Conservation (phyloP, 768 basidiomycete genomes). For the Megacollybia marginata region DNA sequence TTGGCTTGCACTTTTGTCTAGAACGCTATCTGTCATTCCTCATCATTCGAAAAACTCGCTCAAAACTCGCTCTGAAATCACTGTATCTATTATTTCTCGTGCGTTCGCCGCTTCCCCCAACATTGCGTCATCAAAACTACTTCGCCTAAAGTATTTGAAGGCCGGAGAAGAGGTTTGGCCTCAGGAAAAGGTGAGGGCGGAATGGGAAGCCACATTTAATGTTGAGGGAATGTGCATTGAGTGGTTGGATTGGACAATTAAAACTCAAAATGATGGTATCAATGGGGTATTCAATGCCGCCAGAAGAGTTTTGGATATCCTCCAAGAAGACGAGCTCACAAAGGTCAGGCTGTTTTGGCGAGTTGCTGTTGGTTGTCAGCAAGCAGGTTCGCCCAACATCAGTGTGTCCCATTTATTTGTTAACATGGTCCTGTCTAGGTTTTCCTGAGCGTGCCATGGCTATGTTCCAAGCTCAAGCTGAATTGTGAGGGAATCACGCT, state of each 20-base stretch:
- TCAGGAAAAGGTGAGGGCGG: slow-evolving; percentile 40
- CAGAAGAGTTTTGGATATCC: slow-evolving; percentile 32
- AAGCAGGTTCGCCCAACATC: slow-evolving; percentile 46
- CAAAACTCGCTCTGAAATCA: slow-evolving; percentile 63
- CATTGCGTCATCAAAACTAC: slow-evolving; percentile 38
- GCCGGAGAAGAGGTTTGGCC: slow-evolving; percentile 72
- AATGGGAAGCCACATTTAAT: slow-evolving; percentile 66
- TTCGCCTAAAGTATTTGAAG: slow-evolving; percentile 60
- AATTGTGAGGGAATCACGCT: slow-evolving; percentile 41
- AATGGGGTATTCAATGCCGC: slow-evolving; percentile 49
- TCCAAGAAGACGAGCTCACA: slow-evolving; percentile 44
- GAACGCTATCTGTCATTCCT: slow-evolving; percentile 57
- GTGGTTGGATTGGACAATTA: slow-evolving; percentile 74
- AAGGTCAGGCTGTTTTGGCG: slow-evolving; percentile 69
- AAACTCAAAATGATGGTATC: slow-evolving; percentile 37
- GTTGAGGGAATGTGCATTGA: slow-evolving; percentile 51
- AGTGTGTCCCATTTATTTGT: neutral
- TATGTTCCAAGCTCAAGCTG: slow-evolving; percentile 78
- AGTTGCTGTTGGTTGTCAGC: slow-evolving; percentile 48
- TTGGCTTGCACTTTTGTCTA: slow-evolving; percentile 61
- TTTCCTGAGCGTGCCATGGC: slow-evolving; percentile 69
- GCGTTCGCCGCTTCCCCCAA: slow-evolving; percentile 50
- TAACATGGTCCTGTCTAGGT: slow-evolving; percentile 33
- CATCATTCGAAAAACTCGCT: slow-evolving; percentile 58
- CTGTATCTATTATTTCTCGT: slow-evolving; percentile 57